Percentiles rank a stretch among this genome's conserved stretches.
These are phyloP conservation scores for Botrytis byssoidea DNA, from an alignment of 2,329 filamentous ascomycete genomes.

Conservation along the genomic window DNA sequence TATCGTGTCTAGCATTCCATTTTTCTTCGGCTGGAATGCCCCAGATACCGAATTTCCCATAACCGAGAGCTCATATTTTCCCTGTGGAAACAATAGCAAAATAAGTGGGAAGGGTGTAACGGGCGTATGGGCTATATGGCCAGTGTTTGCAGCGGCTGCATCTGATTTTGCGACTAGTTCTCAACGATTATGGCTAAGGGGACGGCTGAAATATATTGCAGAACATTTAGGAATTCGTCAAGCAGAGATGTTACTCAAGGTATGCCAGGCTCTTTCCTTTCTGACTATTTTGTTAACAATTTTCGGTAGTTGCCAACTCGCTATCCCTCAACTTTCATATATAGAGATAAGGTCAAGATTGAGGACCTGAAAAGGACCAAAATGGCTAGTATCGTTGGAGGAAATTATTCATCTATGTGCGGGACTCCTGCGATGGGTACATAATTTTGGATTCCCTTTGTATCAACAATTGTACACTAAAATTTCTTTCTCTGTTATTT, in stretches of 20 bases:
- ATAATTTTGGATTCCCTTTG: not conserved
- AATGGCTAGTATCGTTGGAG: not conserved
- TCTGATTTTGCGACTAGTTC: constrained; percentile 31
- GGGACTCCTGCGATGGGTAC: no score
- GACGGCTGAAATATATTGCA: constrained; percentile 29
- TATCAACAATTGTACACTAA: not conserved
- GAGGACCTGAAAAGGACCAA: not conserved
- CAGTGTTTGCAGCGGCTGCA: constrained; percentile 28
- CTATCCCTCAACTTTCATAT: constrained; percentile 16
- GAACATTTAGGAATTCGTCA: constrained; percentile 32
- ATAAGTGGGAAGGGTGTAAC: constrained; percentile 26
- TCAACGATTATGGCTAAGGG: constrained; percentile 28
- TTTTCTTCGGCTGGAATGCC: constrained; percentile 52
- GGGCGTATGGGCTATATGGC: constrained; percentile 33
- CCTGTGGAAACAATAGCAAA: constrained; percentile 46
- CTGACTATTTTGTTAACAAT: not conserved
- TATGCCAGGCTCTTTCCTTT: constrained; percentile 4
- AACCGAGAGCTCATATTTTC: constrained; percentile 47
- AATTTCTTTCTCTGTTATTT: not conserved
- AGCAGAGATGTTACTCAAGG: constrained; percentile 29
- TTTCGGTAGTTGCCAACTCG: not conserved
- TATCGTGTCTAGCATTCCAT: constrained; percentile 59
- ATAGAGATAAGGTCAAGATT: not conserved
- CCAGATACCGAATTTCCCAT: constrained; percentile 28
- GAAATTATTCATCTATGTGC: no score